Evolutionary conservation across 129 eudicot genomes (phyloP).

Genomic region (Silybum marianum): DNA sequence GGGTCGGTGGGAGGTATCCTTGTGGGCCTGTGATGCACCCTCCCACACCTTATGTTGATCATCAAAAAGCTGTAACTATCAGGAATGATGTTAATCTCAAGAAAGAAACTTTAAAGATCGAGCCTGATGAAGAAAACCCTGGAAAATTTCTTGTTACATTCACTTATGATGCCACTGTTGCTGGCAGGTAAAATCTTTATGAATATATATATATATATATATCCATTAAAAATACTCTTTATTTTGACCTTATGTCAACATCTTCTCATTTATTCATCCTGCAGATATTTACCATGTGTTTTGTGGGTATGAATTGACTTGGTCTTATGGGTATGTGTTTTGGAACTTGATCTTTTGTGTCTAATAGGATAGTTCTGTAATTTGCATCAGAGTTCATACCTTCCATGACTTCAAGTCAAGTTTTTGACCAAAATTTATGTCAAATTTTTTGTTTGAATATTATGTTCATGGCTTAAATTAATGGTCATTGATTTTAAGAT

Average conservation of each 20-base stretch:
- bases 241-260: neutral
- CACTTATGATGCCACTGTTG: constrained; percentile 88
- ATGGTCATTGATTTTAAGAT: constrained; percentile 2
- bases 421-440: neutral
- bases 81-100: constrained; percentile 85
- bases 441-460: neutral
- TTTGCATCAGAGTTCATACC: constrained; percentile 12
- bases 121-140: constrained; percentile 70
- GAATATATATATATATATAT: neutral
- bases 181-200: constrained; percentile 67
- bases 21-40: constrained; percentile 70
- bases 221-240: neutral
- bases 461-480: constrained; percentile 10
- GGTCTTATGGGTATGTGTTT: constrained; percentile 8
- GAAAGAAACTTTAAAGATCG: constrained; percentile 76
- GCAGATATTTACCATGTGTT: neutral
- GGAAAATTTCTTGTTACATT: constrained; percentile 77
- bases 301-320: constrained; percentile 21
- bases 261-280: constrained; percentile 3
- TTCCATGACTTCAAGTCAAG: constrained; percentile 5
- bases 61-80: constrained; percentile 91
- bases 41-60: constrained; percentile 79
- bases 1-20: constrained; percentile 74
- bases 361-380: neutral
- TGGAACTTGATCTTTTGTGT: neutral